Base-by-base conservation (phyloP, 2,329 filamentous ascomycete species). In the Chaetomium sp. region DNA sequence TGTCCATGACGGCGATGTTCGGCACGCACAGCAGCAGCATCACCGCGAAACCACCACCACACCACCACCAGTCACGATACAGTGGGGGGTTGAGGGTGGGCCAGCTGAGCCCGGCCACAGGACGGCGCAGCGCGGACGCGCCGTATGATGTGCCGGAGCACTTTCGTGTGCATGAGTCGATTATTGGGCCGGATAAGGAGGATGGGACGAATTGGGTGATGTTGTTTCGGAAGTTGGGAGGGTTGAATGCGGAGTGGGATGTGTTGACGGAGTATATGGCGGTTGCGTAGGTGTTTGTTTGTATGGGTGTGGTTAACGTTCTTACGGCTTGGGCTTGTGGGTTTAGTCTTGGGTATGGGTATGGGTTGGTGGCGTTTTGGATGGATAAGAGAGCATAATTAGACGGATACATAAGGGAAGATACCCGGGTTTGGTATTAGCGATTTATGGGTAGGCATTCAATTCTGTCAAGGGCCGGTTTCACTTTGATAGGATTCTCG, bases 111-210 rank as follows among this genome's bases (percentile, higher is more conserved):
- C 55, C 36, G 27, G 51, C 34, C 27, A 54, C 36, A 50, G 14
- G 45, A 9, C 10, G 41, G 34, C 61, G 61, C 33, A 64, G 60
- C 48, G 58, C 53, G 9, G 66, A 69, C 46, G 58, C 68, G 49
- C 68, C 68, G 11, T 70, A 67, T 52, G 67, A 66, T n/a, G 56
- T 70, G 12, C 68, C 68, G 0, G 68, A 70, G 60, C 58, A 64
- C 35, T 61, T 65, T 11, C 61, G 68, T 6, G 66, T 70, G 40
- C 67, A 67, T 34, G 62, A 68, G 19, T 62, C 65, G 4, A 63
- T 68, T 5, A 66, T 69, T 41, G 66, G 66, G 12, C 59, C 61
- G 4, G 65, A 68, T 41, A 65, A 63, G 52, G 67, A 65, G 43
- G 65, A 68, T 33, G 67, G 68, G 6, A 58, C 57, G 35, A 68